Percentiles rank a stretch among this genome's conserved stretches.
These are phyloP conservation scores for Lentinula guzmanii DNA, from an alignment of 768 basidiomycete species.

Conservation along the genomic window DNA sequence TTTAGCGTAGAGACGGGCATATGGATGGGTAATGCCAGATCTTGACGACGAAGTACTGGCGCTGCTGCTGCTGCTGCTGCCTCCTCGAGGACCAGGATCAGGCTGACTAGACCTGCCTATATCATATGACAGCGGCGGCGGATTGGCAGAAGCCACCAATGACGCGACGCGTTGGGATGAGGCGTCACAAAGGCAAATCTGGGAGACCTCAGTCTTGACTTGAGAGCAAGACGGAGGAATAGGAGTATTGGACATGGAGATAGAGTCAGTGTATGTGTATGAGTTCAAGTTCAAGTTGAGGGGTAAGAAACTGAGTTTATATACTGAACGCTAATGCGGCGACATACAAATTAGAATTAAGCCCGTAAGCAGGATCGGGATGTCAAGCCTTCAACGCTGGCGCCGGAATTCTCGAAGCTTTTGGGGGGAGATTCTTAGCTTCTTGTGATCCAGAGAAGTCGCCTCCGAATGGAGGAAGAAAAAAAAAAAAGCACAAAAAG, in stretches of 20 bases:
- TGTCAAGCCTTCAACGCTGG: not conserved
- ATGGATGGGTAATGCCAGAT: constrained; percentile 49
- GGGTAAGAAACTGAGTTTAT: not conserved
- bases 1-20: constrained; percentile 63
- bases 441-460: not conserved
- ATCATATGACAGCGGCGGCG: not conserved
- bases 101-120: not conserved
- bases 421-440: not conserved
- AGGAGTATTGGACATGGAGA: not conserved
- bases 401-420: not conserved
- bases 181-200: not conserved
- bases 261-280: not conserved
- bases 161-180: not conserved
- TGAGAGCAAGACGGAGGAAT: not conserved
- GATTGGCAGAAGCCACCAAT: not conserved
- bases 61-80: not conserved
- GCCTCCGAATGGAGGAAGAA: not conserved
- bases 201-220: not conserved
- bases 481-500: not conserved
- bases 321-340: not conserved
- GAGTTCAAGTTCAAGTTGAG: not conserved
- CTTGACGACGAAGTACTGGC: not conserved
- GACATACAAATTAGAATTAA: not conserved
- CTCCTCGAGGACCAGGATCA: not conserved
- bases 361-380: not conserved